Evolutionary conservation across 108 stramenopile species (phyloP).

Genomic region (Nannochloropsis gaditana): DNA sequence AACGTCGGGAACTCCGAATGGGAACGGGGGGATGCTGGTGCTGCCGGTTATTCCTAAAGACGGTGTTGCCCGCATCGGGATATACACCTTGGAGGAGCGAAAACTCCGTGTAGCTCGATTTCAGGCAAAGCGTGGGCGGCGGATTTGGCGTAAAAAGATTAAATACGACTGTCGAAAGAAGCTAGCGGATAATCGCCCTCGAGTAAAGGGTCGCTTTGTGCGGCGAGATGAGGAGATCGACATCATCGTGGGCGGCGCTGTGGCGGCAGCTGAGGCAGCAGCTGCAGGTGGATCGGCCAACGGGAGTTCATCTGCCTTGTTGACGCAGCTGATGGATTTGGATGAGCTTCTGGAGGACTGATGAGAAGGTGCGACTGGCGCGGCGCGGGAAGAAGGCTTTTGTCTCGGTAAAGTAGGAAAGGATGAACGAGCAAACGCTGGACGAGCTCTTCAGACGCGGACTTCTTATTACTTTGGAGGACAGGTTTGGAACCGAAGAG

Average conservation of each 20-base stretch:
- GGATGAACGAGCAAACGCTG: too few relatives aligned
- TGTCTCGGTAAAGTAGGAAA: too few relatives aligned
- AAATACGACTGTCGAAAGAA: slow-evolving; percentile 99
- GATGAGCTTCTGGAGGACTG: neutral
- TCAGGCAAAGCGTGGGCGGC: slow-evolving; percentile 82
- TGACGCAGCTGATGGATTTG: neutral
- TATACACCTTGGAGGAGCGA: slow-evolving; percentile 87
- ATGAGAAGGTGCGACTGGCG: neutral
- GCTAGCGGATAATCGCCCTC: slow-evolving; percentile 89
- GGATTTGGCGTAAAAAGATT: slow-evolving; percentile 96
- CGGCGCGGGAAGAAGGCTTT: neutral
- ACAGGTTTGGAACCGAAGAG: too few relatives aligned
- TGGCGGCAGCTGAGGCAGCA: neutral
- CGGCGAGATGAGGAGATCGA: slow-evolving; percentile 44
- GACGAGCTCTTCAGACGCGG: too few relatives aligned
- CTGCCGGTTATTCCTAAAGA: slow-evolving; percentile 21
- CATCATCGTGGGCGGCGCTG: neutral
- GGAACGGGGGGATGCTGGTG: slow-evolving; percentile 18
- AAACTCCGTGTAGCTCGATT: slow-evolving; percentile 84
- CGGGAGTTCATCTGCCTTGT: neutral
- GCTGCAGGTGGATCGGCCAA: neutral
- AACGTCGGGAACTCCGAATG: neutral
- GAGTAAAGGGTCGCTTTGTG: slow-evolving; percentile 98
- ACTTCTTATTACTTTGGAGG: too few relatives aligned
- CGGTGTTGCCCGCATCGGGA: slow-evolving; percentile 59